These are phyloP conservation scores for Akanthomyces uredinophilus DNA, from an alignment of 2,329 filamentous ascomycete species.

Conservation along the genomic window DNA sequence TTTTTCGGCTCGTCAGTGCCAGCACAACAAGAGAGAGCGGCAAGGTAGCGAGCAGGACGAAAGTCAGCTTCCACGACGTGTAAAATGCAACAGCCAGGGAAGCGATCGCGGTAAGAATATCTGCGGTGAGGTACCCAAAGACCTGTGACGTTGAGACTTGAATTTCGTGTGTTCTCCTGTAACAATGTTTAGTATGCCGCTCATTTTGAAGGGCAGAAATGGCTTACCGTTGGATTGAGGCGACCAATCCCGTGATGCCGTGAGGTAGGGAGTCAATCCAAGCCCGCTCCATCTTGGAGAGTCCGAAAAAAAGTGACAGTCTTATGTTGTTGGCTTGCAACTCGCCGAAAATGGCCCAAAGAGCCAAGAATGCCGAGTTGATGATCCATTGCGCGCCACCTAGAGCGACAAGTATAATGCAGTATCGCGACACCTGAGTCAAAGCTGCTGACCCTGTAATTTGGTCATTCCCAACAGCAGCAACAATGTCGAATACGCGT, in stretches of 20 bases:
- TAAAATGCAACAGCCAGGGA: conserved; percentile 69
- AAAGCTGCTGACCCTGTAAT: conserved; percentile 48
- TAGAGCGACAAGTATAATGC: conserved; percentile 57
- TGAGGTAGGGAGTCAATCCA: conserved; percentile 77
- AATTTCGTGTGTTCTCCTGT: conserved; percentile 76
- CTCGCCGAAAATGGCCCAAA: conserved; percentile 78
- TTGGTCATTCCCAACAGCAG: conserved; percentile 55
- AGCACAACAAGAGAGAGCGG: conserved; percentile 62
- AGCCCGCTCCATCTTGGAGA: conserved; percentile 67
- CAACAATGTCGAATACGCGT: conserved; percentile 66
- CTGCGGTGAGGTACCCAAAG: conserved; percentile 63
- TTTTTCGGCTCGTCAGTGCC: conserved; percentile 51
- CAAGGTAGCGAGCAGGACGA: conserved; percentile 69
- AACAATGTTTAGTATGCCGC: not conserved
- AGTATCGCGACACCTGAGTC: conserved; percentile 52
- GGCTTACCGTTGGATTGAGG: conserved; percentile 66
- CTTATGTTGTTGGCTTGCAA: conserved; percentile 66
- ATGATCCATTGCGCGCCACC: conserved; percentile 62
- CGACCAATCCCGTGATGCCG: conserved; percentile 67
- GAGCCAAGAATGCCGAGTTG: conserved; percentile 59
- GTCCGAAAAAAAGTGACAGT: conserved; percentile 56
- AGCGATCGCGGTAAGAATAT: conserved; percentile 57
- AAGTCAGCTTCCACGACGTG: conserved; percentile 77
- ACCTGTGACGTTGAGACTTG: conserved; percentile 77
- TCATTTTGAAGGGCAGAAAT: not conserved